Base-by-base conservation (phyloP, 805 yeast genomes). In the Candida nanaspora region DNA sequence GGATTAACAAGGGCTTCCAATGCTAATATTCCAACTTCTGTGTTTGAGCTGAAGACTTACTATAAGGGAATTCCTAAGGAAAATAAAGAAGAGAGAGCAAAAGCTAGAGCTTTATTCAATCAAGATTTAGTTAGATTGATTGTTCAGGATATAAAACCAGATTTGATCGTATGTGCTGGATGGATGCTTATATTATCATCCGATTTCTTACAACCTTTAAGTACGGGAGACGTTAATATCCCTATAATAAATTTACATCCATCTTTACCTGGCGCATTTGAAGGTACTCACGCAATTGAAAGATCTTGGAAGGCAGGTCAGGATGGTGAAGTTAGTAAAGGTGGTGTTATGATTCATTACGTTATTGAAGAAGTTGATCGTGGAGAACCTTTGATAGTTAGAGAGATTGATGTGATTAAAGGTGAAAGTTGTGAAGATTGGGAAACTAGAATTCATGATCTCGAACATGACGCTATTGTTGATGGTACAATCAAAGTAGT, bases 241-340 rank as follows among this genome's bases (percentile, higher is more conserved):
- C 86, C 89, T 29, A 89, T 93, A 47, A 88, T 93, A 53, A 93
- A 93, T 56, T 68, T 93, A 45, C 98, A 93, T 59, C 98, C 98
- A 5, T 98, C 98, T 0, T 75, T 93, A 44, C 98, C 98, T 1
- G 96, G 96, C 22, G 88, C 88, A 5, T 93, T 91, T 68, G 98
- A 91, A 43, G 98, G 98, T 5, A 91, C 95, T 10, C 88, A 86
- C 64, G 98, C 98, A 10, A 93, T 93, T 44, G 96, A 93, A 53
- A 71, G 98, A 55, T 95, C 97, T 1, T 93, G 94, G 91, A 70
- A 87, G 53, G 95, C 94, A 11, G 96, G 96, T 30, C 96, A 89
- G 56, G 78, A 77, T 22, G 96, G 96, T 8, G 73, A 77, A 49
- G 76, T 80, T 39, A 50, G 71, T 8, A 76, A 74, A 48, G 96